Base-by-base conservation (phyloP, 1,139 yeast species). In the Debaryomyces singareniensis region DNA sequence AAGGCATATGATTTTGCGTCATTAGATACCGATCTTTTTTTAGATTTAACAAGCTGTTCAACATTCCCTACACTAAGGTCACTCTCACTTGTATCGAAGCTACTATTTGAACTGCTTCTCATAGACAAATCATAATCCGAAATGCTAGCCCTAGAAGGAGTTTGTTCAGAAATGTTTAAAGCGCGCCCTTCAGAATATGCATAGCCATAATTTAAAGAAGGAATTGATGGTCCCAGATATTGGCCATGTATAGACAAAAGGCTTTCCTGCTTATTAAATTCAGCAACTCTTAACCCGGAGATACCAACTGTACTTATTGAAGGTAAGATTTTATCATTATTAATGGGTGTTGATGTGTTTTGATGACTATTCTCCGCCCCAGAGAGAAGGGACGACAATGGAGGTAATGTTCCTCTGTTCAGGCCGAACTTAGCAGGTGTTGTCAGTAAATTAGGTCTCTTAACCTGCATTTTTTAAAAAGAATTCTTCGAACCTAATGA, bases 1-100 rank as follows among this genome's bases (percentile, higher is more conserved):
- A 89, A 89, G 23, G 96, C 96, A 61, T 80, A 85, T 5, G 82
- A 63, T 44, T 70, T 70, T 28, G 47, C 31, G 25, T 38, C 47
- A 28, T 25, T 27, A 40, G 37, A 15, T 27, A 29, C 40, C 18
- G 42, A 43, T 28, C 33, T 36, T 29, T 36, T 28, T 5, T 24
- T 31, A 20, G 13, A 29, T 11, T 25, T 15, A n/a, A 29, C 15
- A 5, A 26, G 13, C 15, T 24, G 15, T 10, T 27, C 22, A 16
- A 23, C 28, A 20, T 23, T 18, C n/a, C n/a, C 22, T 6, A 27
- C 16, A 21, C 16, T 29, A 15, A 25, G 25, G 13, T 29, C 44
- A 13, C 33, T 29, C 4, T 38, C 35, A 30, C 44, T 38, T 15
- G 36, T 35, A 24, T 41, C 44, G 11, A 33, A 27, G 15, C 34